These are phyloP conservation scores for Entomortierella parvispora DNA, from an alignment of 192 early-diverging fungal genomes.

Conservation along the genomic window DNA sequence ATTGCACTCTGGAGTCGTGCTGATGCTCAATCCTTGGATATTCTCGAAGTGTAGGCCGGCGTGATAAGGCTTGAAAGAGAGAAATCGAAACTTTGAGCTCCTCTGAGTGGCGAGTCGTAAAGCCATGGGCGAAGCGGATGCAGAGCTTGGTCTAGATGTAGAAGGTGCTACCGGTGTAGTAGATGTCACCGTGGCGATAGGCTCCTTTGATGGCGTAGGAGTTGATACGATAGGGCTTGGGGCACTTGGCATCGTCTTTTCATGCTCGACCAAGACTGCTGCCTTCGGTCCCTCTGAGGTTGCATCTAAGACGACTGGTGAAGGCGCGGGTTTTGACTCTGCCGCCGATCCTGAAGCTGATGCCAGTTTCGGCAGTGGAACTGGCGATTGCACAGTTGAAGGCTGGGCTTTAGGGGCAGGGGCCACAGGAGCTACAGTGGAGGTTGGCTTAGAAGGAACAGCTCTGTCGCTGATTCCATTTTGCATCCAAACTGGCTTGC, in stretches of 20 bases:
- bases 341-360: neutral
- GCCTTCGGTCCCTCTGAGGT: no score
- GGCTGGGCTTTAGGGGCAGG: neutral
- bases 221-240: neutral
- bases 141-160: constrained; percentile 17
- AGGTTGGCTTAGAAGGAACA: neutral
- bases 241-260: neutral
- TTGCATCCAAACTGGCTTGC: constrained; percentile 22
- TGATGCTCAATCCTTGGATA: constrained; percentile 64
- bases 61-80: constrained; percentile 66
- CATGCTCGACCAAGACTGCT: no score
- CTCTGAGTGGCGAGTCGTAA: constrained; percentile 53
- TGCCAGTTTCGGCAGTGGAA: neutral
- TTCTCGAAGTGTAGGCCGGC: constrained; percentile 74
- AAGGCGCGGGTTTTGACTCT: no score
- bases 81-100: constrained; percentile 66
- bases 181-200: neutral
- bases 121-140: constrained; percentile 56
- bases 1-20: constrained; percentile 62
- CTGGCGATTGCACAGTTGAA: neutral
- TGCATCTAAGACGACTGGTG: no score
- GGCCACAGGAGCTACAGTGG: constrained; percentile 5
- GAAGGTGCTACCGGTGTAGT: constrained; percentile 6
- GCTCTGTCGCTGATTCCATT: neutral
- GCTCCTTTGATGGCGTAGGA: neutral